phyloP scores from a whole-genome alignment of 208 protist species.

The Acanthamoeba triangularis region DNA sequence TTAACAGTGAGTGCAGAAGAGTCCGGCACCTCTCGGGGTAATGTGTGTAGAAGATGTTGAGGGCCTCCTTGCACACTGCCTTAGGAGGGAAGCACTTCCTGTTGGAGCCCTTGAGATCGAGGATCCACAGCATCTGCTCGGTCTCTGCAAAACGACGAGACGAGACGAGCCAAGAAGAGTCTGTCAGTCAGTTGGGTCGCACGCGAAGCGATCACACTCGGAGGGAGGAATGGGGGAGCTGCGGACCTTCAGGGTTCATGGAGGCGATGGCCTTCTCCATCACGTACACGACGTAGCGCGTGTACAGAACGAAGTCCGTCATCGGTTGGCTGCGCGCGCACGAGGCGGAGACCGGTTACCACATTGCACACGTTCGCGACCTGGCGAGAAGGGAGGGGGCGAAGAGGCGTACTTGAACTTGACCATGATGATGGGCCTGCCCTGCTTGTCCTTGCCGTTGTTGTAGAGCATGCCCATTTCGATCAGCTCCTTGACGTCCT shows the following conservation, averaged over 20 bases:
- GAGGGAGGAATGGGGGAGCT: neutral
- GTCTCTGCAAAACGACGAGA: neutral
- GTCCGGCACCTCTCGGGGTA: conserved; percentile 14
- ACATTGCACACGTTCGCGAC: too few species aligned
- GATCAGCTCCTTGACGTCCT: conserved; percentile 39
- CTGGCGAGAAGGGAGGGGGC: neutral
- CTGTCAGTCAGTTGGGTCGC: neutral
- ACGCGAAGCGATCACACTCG: neutral
- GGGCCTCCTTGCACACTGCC: conserved; percentile 55
- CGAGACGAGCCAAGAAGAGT: too few species aligned
- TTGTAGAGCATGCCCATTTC: conserved; percentile 32
- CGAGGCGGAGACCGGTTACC: too few species aligned
- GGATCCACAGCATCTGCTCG: conserved; percentile 43
- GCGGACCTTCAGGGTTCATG: conserved; percentile 39
- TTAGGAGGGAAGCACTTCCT: conserved; percentile 48
- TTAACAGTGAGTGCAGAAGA: too few species aligned
- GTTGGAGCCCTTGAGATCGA: conserved; percentile 57
- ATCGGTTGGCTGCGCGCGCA: neutral
- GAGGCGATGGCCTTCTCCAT: conserved; percentile 54
- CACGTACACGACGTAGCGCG: conserved; percentile 44
- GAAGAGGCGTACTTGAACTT: conserved; percentile 23
- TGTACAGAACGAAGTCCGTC: conserved; percentile 19
- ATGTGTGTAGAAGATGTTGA: conserved; percentile 62
- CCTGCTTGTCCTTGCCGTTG: conserved; percentile 57
- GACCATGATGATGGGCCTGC: neutral